Evolutionary conservation across 2,329 filamentous ascomycete species (phyloP).

Genomic region (Colletotrichum sidae): DNA sequence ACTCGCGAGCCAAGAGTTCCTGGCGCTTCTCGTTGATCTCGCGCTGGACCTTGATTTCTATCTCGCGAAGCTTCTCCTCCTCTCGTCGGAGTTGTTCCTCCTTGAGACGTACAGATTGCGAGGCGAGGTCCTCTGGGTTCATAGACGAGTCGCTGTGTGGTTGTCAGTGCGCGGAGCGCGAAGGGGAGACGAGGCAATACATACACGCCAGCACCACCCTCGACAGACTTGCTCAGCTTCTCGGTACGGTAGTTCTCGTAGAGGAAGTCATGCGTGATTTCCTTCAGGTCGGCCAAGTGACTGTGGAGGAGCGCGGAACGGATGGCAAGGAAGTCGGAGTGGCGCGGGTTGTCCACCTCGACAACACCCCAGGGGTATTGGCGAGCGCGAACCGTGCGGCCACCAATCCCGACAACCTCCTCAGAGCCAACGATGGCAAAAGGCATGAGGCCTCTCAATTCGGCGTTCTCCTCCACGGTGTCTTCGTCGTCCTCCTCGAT

Average conservation of each 20-base stretch:
- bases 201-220: slow-evolving; percentile 88
- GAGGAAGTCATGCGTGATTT: slow-evolving; percentile 99
- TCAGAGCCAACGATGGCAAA: slow-evolving; percentile 99
- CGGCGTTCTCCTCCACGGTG: slow-evolving; percentile 98
- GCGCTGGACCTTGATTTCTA: slow-evolving; percentile 99
- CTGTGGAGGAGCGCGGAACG: slow-evolving; percentile 96
- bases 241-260: slow-evolving; percentile 99
- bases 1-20: slow-evolving; percentile 96
- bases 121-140: slow-evolving; percentile 97
- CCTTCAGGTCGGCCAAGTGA: slow-evolving; percentile 97
- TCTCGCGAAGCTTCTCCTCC: slow-evolving; percentile 99
- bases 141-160: slow-evolving; percentile 80
- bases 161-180: slow-evolving; percentile 42
- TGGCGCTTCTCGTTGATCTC: slow-evolving; percentile 99
- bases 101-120: slow-evolving; percentile 98
- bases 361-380: slow-evolving; percentile 99
- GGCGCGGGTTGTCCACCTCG: slow-evolving; percentile 98
- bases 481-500: slow-evolving; percentile 99
- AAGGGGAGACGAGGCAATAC: slow-evolving; percentile 55
- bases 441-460: slow-evolving; percentile 96
- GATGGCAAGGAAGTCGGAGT: slow-evolving; percentile 98
- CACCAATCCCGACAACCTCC: slow-evolving; percentile 93
- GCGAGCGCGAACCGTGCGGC: slow-evolving; percentile 89
- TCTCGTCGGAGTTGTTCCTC: slow-evolving; percentile 99
- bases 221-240: slow-evolving; percentile 99